A percentile compares a stretch with the other conserved stretches of the same genome.
Conservation (phyloP, 371 early-diverging fungal genomes). For the Rhizomucor miehei region DNA sequence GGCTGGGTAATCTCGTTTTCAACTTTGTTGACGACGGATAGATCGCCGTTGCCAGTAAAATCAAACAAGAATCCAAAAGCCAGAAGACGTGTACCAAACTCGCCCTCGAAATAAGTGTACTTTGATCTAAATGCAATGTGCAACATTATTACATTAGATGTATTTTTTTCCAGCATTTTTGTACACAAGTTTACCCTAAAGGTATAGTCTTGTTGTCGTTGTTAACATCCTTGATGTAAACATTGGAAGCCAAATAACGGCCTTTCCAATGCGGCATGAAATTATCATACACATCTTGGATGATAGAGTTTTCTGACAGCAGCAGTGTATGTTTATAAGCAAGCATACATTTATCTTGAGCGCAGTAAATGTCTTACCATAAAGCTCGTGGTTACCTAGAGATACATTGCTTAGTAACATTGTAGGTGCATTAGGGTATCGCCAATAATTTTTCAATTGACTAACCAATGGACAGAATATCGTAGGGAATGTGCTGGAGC, state of each 20-base stretch:
- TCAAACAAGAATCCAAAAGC: slow-evolving; percentile 58
- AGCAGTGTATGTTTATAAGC: no score
- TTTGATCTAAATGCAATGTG: slow-evolving; percentile 18
- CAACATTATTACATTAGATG: not conserved
- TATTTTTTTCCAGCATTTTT: no score
- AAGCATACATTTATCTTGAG: no score
- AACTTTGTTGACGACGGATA: slow-evolving; percentile 37
- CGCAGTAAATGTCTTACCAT: no score
- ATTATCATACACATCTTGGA: slow-evolving; percentile 26
- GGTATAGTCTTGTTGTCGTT: slow-evolving; percentile 44
- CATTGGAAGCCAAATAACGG: slow-evolving; percentile 55
- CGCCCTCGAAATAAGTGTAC: slow-evolving; percentile 53
- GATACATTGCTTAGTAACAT: not conserved
- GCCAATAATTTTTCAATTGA: not conserved
- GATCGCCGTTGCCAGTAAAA: slow-evolving; percentile 42
- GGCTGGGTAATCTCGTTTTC: slow-evolving; percentile 46
- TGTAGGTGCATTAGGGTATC: not conserved
- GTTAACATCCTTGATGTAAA: slow-evolving; percentile 39
- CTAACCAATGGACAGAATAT: slow-evolving; percentile 43
- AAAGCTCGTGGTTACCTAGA: slow-evolving; percentile 62
- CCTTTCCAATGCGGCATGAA: slow-evolving; percentile 54
- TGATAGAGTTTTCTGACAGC: no score
- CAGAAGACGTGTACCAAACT: slow-evolving; percentile 55
- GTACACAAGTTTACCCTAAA: slow-evolving; percentile 49
- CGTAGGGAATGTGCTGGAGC: slow-evolving; percentile 45